Evolutionary conservation across 2,329 filamentous ascomycete species (phyloP).

Genomic region (Fusarium acutatum): DNA sequence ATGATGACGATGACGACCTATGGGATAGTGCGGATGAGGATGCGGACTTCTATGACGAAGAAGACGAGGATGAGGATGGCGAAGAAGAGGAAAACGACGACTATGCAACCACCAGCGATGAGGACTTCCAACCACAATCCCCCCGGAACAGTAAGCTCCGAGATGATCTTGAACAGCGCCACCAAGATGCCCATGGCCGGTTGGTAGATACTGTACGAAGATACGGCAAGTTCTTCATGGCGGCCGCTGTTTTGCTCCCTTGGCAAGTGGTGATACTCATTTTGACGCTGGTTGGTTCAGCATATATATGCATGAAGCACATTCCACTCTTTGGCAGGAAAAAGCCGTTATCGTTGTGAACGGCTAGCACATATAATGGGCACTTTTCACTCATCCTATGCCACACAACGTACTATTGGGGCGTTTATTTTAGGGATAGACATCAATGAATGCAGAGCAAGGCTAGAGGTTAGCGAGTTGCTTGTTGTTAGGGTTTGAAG

Average conservation of each 20-base stretch:
- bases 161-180: slow-evolving; percentile 44
- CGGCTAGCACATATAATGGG: slow-evolving; percentile 9
- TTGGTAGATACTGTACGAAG: slow-evolving; percentile 54
- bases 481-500: slow-evolving; percentile 4
- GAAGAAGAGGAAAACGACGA: slow-evolving; percentile 40
- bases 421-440: slow-evolving; percentile 43
- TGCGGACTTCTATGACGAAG: slow-evolving; percentile 36
- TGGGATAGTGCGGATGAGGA: slow-evolving; percentile 47
- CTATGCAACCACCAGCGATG: slow-evolving; percentile 29
- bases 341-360: slow-evolving; percentile 39
- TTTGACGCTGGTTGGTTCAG: slow-evolving; percentile 46
- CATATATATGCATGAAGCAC: slow-evolving; percentile 53
- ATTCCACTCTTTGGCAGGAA: slow-evolving; percentile 35
- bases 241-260: slow-evolving; percentile 58
- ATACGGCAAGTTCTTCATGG: slow-evolving; percentile 53
- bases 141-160: slow-evolving; percentile 39
- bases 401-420: slow-evolving; percentile 41
- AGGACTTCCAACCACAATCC: slow-evolving; percentile 26
- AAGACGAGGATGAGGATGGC: slow-evolving; percentile 37
- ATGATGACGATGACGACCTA: slow-evolving; percentile 44
- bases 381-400: slow-evolving; percentile 15
- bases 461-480: slow-evolving; percentile 9
- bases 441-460: slow-evolving; percentile 12
- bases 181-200: slow-evolving; percentile 48
- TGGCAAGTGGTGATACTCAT: slow-evolving; percentile 51